phyloP scores from a whole-genome alignment of 192 early-diverging fungal genomes.

The Coemansia pectinata region DNA sequence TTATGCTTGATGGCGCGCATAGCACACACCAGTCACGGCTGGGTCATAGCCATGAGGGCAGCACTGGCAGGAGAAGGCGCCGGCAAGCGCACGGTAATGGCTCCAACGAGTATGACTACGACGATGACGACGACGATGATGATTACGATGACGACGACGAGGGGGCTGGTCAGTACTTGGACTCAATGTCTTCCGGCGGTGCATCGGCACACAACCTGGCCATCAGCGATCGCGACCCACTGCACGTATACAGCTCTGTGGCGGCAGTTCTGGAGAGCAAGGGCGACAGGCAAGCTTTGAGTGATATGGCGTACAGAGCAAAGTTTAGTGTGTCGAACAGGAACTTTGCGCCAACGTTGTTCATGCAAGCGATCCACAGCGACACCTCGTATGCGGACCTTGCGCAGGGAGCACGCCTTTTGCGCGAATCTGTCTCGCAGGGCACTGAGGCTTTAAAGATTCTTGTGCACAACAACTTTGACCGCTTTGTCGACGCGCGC shows the following conservation, averaged over 20 bases:
- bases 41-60: slow-evolving; percentile 15
- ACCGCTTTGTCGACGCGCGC: slow-evolving; percentile 94
- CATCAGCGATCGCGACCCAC: slow-evolving; percentile 54
- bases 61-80: slow-evolving; percentile 7
- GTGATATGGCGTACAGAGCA: slow-evolving; percentile 52
- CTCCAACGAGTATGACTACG: slow-evolving; percentile 11
- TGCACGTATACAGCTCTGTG: slow-evolving; percentile 47
- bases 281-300: slow-evolving; percentile 25
- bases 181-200: slow-evolving; percentile 15
- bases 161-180: slow-evolving; percentile 7
- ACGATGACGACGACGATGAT: slow-evolving; percentile 13
- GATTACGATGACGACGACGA: slow-evolving; percentile 21
- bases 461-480: slow-evolving; percentile 94
- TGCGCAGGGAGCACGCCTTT: slow-evolving; percentile 67
- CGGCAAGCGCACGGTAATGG: slow-evolving; percentile 12
- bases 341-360: slow-evolving; percentile 68
- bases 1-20: slow-evolving; percentile 18
- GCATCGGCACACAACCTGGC: slow-evolving; percentile 18
- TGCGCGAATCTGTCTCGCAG: slow-evolving; percentile 75
- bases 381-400: slow-evolving; percentile 86
- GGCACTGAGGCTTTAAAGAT: slow-evolving; percentile 84
- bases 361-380: slow-evolving; percentile 80
- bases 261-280: slow-evolving; percentile 40
- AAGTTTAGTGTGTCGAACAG: slow-evolving; percentile 54
- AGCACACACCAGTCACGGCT: slow-evolving; percentile 15